Evolutionary conservation across 2,329 filamentous ascomycete genomes (phyloP).

Genomic region (Immersiporthe knoxdaviesiana): DNA sequence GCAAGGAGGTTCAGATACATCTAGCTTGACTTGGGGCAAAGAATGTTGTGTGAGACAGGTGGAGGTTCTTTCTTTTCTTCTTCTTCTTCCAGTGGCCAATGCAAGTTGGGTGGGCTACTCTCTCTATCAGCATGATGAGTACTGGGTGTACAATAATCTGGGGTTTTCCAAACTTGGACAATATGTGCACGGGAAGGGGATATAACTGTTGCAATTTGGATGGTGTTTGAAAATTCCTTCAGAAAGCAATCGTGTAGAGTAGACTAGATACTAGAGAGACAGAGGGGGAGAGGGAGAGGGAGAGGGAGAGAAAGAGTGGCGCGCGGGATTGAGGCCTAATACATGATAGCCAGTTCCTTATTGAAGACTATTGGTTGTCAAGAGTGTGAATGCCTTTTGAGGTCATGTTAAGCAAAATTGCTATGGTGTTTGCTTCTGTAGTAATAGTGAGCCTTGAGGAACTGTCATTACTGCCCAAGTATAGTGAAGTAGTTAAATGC

Average conservation of each 20-base stretch:
- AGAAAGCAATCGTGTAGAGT: not conserved
- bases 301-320: no score
- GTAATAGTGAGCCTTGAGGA: no score
- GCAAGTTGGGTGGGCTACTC: not conserved
- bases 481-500: no score
- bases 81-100: not conserved
- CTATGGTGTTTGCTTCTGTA: not conserved
- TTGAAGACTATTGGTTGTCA: not conserved
- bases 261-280: not conserved
- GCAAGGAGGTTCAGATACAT: conserved; percentile 53
- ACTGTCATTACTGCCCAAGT: no score
- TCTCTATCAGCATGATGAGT: not conserved
- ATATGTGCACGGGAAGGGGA: not conserved
- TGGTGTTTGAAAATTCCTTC: not conserved
- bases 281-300: no score
- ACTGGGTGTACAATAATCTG: not conserved
- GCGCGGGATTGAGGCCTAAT: not conserved
- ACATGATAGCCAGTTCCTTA: not conserved
- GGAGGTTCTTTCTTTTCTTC: not conserved
- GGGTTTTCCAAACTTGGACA: not conserved
- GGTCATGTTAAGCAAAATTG: not conserved
- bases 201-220: not conserved
- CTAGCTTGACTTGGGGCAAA: conserved; percentile 36
- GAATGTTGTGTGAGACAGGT: not conserved
- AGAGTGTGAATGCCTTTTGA: not conserved